A percentile compares a stretch with the other conserved stretches of the same genome.
phyloP scores from a whole-genome alignment of 371 early-diverging fungal genomes.

The Mucor racemosus region DNA sequence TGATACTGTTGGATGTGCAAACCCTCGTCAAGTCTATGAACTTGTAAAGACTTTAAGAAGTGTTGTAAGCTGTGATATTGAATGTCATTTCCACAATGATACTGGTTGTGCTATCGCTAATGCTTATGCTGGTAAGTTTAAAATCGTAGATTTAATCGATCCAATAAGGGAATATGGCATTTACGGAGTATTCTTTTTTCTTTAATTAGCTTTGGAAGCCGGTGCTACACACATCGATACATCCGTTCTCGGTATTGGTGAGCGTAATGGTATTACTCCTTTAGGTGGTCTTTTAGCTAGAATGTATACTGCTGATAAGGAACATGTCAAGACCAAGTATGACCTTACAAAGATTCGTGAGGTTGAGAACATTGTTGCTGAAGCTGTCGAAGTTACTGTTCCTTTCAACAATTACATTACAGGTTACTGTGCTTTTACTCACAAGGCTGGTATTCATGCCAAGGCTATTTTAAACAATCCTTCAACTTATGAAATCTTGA shows the following conservation, averaged over 20 bases:
- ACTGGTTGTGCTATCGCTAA: slow-evolving; percentile 98
- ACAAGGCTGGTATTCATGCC: slow-evolving; percentile 98
- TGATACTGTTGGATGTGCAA: slow-evolving; percentile 97
- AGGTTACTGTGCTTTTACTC: slow-evolving; percentile 96
- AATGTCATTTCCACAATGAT: slow-evolving; percentile 98
- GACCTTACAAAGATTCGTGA: slow-evolving; percentile 89
- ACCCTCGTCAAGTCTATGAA: slow-evolving; percentile 96
- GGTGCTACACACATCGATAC: slow-evolving; percentile 98
- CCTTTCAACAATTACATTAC: slow-evolving; percentile 99
- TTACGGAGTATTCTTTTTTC: slow-evolving; percentile 1
- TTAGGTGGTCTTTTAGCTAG: slow-evolving; percentile 93
- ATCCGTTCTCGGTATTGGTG: slow-evolving; percentile 96
- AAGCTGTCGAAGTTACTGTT: slow-evolving; percentile 91
- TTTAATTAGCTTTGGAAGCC: slow-evolving; percentile 79
- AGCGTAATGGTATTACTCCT: slow-evolving; percentile 97
- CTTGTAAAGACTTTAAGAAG: slow-evolving; percentile 92
- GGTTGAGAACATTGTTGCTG: slow-evolving; percentile 94
- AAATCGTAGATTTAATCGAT: not conserved
- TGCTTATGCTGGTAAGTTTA: slow-evolving; percentile 80
- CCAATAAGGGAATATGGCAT: not conserved
- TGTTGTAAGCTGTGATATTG: slow-evolving; percentile 96
- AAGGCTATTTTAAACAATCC: slow-evolving; percentile 98
- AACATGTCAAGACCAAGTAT: slow-evolving; percentile 91
- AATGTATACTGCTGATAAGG: slow-evolving; percentile 91
- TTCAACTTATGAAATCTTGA: slow-evolving; percentile 94